Base-by-base conservation (phyloP, 768 basidiomycete species). In the Kwoniella europaea region DNA sequence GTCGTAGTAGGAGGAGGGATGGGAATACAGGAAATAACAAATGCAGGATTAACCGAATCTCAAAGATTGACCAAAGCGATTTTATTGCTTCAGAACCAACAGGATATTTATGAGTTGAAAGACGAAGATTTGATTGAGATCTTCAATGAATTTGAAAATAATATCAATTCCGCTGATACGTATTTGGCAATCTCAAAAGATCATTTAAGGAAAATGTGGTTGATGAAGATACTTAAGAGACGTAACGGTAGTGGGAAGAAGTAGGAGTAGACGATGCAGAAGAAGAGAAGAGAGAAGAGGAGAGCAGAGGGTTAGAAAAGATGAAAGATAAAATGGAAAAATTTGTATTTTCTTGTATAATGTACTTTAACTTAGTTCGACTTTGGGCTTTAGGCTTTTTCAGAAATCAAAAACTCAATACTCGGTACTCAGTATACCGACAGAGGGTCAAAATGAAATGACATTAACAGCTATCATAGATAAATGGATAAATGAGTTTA, bases 111-210 rank as follows among this genome's bases (percentile, higher is more conserved):
- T 4, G 72, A 75, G 27, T 57, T 79, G 71, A 62, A 53, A 29
- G 78, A 79, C 46, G 76, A 79, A n/a, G 76, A 79, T 57, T 16
- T 79, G 50, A 68, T 79, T 12, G 76, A 79, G 46, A 61, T 77
- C 62, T 64, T 79, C 65, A 61, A 67, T 3, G 78, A 79, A 53
- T 79, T 79, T 71, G 72, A 74, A 60, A 41, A 41, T 4, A 77
- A 76, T 65, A 61, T 77, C 15, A 69, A 68, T 10, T 63, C 72
- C 2, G 74, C 71, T 2, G 78, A 79, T 68, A 75, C 76, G 18
- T 79, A 77, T 67, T 54, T 79, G 54, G 78, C 78, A 4, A 71
- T 79, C 16, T 54, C 69, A 43, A 71, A 69, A 44, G 74, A 74
- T 35, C 59, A 69, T 10, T 27, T 79, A 46, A 63, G 74, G 42